These are phyloP conservation scores for Arabidopsis arenosa DNA, from an alignment of 345 rosid genomes.

Conservation along the genomic window DNA sequence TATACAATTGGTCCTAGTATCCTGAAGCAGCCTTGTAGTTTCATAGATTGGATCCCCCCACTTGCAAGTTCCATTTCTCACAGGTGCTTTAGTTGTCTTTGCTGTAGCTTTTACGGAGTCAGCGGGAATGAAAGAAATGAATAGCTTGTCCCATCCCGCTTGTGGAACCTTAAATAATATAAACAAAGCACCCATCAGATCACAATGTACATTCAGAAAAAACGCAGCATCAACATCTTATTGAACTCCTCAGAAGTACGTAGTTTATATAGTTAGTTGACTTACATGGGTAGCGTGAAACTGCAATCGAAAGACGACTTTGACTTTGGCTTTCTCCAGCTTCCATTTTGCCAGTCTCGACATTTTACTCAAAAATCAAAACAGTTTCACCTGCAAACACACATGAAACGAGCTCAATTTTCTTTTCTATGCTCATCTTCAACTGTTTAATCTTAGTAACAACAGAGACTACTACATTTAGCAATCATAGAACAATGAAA, in stretches of 20 bases:
- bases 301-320: constrained; percentile 94
- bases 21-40: constrained; percentile 93
- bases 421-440: not conserved
- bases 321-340: constrained; percentile 90
- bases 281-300: constrained; percentile 98
- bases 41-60: constrained; percentile 99
- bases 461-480: not conserved
- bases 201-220: too few species aligned
- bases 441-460: not conserved
- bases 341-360: constrained; percentile 88
- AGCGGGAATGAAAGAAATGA: constrained; percentile 86
- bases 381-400: constrained; percentile 50
- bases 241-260: constrained; percentile 5
- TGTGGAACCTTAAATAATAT: constrained; percentile 68
- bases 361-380: constrained; percentile 56
- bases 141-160: constrained; percentile 96
- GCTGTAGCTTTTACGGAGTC: constrained; percentile 93
- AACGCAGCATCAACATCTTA: not conserved
- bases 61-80: constrained; percentile 94
- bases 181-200: constrained; percentile 34
- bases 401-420: constrained; percentile 28
- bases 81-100: constrained; percentile 94
- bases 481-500: not conserved
- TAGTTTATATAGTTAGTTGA: constrained; percentile 18
- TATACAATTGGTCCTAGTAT: constrained; percentile 78